Conservation (phyloP, 2,329 filamentous ascomycete genomes). For the Ascochyta viciae-villosae region DNA sequence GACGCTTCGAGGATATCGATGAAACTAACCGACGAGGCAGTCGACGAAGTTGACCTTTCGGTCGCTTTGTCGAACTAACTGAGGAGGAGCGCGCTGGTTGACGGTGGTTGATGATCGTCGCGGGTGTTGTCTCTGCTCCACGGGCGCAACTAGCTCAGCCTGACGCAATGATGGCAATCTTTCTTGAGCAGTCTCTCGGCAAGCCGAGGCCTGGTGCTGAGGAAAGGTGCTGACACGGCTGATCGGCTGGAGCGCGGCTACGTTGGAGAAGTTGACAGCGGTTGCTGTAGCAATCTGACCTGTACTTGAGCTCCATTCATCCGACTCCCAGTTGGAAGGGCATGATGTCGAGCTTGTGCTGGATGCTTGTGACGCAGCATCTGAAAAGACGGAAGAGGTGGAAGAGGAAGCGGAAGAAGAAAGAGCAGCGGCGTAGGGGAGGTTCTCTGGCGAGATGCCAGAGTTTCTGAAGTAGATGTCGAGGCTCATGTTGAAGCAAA, state of each 20-base stretch:
- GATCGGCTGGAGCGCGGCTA: constrained; percentile 42
- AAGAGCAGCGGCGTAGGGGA: constrained; percentile 73
- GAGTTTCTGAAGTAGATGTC: constrained; percentile 43
- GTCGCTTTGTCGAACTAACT: constrained; percentile 84
- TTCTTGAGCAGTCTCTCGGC: constrained; percentile 40
- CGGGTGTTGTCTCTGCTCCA: constrained; percentile 69
- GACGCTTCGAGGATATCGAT: constrained; percentile 43
- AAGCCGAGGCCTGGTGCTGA: constrained; percentile 49
- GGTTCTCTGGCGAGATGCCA: constrained; percentile 48
- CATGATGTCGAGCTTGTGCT: constrained; percentile 69
- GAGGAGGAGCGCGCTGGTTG: constrained; percentile 70
- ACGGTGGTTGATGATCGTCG: constrained; percentile 63
- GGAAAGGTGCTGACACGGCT: constrained; percentile 46
- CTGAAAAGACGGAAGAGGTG: constrained; percentile 79
- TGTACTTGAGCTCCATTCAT: constrained; percentile 43
- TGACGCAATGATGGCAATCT: constrained; percentile 43
- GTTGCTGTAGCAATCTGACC: constrained; percentile 30
- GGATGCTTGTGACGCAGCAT: constrained; percentile 70
- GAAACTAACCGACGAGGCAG: constrained; percentile 89
- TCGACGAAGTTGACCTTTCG: constrained; percentile 96
- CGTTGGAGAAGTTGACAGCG: constrained; percentile 30
- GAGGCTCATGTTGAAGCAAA: constrained; percentile 48
- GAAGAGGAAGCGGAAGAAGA: constrained; percentile 79
- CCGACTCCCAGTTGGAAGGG: constrained; percentile 59
- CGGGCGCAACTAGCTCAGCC: constrained; percentile 58